Percentiles rank a stretch among this genome's conserved stretches.
phyloP scores from a whole-genome alignment of 768 basidiomycete species.

The Russula compacta region DNA sequence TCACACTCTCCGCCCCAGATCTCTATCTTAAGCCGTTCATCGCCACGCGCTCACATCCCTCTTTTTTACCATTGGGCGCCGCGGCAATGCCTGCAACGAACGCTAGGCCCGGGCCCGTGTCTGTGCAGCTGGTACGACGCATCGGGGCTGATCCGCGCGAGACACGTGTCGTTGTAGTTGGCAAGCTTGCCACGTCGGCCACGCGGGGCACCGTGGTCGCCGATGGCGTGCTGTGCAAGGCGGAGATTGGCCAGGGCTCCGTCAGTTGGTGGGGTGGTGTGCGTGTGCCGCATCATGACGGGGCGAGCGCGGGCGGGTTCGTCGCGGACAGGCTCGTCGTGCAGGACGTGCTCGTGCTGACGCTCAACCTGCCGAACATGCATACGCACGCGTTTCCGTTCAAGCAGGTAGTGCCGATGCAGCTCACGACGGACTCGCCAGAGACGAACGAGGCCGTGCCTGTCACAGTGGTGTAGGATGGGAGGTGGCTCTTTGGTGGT shows the following conservation, averaged over 20 bases:
- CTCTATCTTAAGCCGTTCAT: conserved; percentile 10
- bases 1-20: conserved; percentile 12
- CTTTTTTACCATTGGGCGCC: conserved; percentile 6
- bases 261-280: conserved; percentile 17
- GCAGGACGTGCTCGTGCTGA: conserved; percentile 11
- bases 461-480: neutral
- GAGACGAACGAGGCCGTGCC: neutral
- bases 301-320: conserved; percentile 6
- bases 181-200: neutral
- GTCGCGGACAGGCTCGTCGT: conserved; percentile 4
- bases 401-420: conserved; percentile 9
- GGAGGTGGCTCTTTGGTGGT: neutral
- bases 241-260: neutral
- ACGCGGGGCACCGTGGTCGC: neutral
- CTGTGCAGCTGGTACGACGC: conserved; percentile 8
- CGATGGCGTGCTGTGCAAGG: neutral
- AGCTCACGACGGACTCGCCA: conserved; percentile 9
- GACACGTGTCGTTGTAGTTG: conserved; percentile 12
- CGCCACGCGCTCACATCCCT: neutral
- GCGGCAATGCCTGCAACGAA: no score
- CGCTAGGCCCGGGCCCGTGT: neutral
- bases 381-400: conserved; percentile 13
- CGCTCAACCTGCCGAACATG: neutral
- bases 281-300: neutral
- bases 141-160: conserved; percentile 7